Evolutionary conservation across 2,329 filamentous ascomycete genomes (phyloP).

Genomic region (Calonectria pseudoturangicola): DNA sequence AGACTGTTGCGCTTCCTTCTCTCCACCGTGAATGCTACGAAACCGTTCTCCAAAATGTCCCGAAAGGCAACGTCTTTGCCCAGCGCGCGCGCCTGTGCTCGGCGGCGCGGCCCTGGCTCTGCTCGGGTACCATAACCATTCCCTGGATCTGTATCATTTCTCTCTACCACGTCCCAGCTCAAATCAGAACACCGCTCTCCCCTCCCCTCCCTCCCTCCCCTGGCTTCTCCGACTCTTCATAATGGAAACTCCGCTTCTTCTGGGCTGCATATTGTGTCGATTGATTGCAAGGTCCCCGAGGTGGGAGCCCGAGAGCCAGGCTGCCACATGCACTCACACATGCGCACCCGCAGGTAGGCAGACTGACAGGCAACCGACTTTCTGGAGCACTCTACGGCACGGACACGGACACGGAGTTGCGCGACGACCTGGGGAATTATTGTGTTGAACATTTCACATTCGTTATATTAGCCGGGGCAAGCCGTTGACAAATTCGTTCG

Average conservation of each 20-base stretch:
- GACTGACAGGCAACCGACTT: conserved; percentile 36
- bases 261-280: conserved; percentile 33
- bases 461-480: background rate
- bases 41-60: conserved; percentile 26
- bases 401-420: conserved; percentile 39
- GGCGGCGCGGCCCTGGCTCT: conserved; percentile 9
- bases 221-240: conserved; percentile 16
- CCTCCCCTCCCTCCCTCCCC: conserved; percentile 13
- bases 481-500: conserved; percentile 12
- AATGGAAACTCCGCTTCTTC: conserved; percentile 36
- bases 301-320: conserved; percentile 24
- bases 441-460: too few relatives aligned
- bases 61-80: conserved; percentile 10
- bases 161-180: conserved; percentile 1
- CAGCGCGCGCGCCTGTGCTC: conserved; percentile 6
- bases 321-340: conserved; percentile 27
- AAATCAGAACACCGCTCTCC: conserved; percentile 16
- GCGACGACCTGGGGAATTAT: conserved; percentile 12
- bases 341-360: conserved; percentile 36
- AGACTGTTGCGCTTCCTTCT: conserved; percentile 44
- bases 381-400: conserved; percentile 36
- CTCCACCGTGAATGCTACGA: conserved; percentile 52
- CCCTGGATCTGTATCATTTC: conserved; percentile 11
- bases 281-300: conserved; percentile 19
- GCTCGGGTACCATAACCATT: conserved; percentile 29